Percentiles rank a stretch among this genome's conserved stretches.
phyloP scores from a whole-genome alignment of 2,329 filamentous ascomycete species.

The Dothistroma pini region DNA sequence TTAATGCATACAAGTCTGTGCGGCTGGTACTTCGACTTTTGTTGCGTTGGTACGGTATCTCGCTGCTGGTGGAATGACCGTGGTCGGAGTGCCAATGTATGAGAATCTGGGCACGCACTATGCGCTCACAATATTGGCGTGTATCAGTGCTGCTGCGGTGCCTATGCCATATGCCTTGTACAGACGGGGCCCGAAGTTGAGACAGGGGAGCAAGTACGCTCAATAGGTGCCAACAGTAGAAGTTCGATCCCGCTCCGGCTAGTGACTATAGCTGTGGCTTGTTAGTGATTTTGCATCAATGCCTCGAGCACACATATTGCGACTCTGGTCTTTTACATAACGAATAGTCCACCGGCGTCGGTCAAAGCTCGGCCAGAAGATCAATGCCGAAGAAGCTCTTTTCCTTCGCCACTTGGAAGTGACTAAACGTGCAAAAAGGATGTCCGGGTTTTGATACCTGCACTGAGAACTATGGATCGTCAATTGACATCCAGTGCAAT shows the following conservation, averaged over 20 bases:
- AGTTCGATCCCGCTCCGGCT: too few species aligned
- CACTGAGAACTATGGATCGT: conserved; percentile 10
- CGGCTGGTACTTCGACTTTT: conserved; percentile 46
- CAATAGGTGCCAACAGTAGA: too few species aligned
- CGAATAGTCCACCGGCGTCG: not conserved
- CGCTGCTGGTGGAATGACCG: conserved; percentile 40
- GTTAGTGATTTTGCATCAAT: not conserved
- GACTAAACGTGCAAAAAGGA: not conserved
- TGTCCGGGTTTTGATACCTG: not conserved
- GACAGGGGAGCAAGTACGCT: conserved; percentile 8
- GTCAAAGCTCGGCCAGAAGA: not conserved
- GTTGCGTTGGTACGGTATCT: conserved; percentile 40
- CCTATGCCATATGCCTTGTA: conserved; percentile 6
- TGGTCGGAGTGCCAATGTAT: conserved; percentile 30
- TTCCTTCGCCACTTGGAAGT: not conserved
- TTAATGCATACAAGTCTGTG: conserved; percentile 53
- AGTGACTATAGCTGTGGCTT: not conserved
- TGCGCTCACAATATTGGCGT: conserved; percentile 3
- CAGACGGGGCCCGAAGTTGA: conserved; percentile 1
- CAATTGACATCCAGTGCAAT: conserved; percentile 8
- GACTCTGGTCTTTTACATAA: too few species aligned
- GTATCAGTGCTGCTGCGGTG: conserved; percentile 1
- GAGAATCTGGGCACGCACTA: conserved; percentile 6
- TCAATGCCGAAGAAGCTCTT: not conserved
- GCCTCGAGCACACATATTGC: not conserved